Evolutionary conservation across 257 asterid species (phyloP), one percentile per base, ranked within the genome.

Genomic region (Capsicum pubescens): DNA sequence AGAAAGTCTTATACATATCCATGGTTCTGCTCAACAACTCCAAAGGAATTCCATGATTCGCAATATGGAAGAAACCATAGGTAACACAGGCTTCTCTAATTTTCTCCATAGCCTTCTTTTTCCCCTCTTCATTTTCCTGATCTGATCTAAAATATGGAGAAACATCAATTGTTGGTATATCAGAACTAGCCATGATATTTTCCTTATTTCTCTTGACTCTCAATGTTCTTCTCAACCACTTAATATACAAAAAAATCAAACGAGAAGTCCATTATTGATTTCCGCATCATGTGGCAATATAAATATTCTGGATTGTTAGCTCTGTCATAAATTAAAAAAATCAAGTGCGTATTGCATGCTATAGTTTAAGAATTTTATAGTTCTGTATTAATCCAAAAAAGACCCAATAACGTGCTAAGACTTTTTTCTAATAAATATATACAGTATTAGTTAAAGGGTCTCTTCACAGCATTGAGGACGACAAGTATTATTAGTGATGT

Each of bases 11-110:
- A 2, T 88, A 71, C 15, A 88, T 89, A 71, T 86, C 86, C 87
- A 92, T 50, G 61, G 89, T 84, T n/a, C 42, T 83, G 35, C 42
- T 21, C 83, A 85, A 54, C 39, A 88, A 70, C 21, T 86, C 87
- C 15, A 82, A 61, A 12, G 92, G 92, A 1, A 90, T 82, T 60
- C 91, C 89, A 21, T 90, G 92, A 85, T 90, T 90, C 13, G 56
- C 79, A 46, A 85, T 80, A 63, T 87, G 90, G 88, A 90, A 90
- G 90, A 88, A 90, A 9, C 92, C 92, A 56, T 84, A 85, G 0
- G 87, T 85, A 16, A 87, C 78, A 85, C 91, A 88, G 3, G 91
- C 91, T 39, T 69, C 63, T 17, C 9, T n/a, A 1, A 16, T 16
- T 58, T 16, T 8, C 63, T 16, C 63, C 63, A 16, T 58, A 16